These are phyloP conservation scores for Monosporascus sp. DNA, from an alignment of 2,329 filamentous ascomycete genomes.

Conservation along the genomic window DNA sequence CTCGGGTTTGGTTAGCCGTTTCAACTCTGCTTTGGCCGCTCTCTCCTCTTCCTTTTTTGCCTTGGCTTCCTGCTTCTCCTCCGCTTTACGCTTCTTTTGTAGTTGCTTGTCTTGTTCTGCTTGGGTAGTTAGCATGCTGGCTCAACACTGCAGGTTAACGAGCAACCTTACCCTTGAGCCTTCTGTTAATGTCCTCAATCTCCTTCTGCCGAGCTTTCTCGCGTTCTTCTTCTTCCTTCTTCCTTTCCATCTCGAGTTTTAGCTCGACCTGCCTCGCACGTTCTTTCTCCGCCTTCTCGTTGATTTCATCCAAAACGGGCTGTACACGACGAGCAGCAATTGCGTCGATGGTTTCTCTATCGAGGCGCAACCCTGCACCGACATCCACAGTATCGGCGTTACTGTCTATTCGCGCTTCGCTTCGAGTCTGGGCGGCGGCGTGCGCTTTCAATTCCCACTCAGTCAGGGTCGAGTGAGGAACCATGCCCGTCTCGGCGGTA, in stretches of 20 bases:
- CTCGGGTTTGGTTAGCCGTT: constrained; percentile 43
- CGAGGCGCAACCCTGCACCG: constrained; percentile 75
- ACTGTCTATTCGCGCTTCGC: constrained; percentile 52
- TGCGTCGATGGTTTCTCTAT: constrained; percentile 69
- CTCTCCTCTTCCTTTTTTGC: constrained; percentile 44
- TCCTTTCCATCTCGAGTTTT: constrained; percentile 58
- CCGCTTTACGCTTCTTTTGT: constrained; percentile 36
- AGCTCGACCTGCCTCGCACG: constrained; percentile 60
- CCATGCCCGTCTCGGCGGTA: constrained; percentile 68
- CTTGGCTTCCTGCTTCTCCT: constrained; percentile 41
- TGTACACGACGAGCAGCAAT: constrained; percentile 74
- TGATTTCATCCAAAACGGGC: constrained; percentile 80
- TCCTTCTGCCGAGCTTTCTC: constrained; percentile 47
- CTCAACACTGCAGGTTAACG: background rate
- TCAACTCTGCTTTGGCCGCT: constrained; percentile 47
- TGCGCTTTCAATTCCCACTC: constrained; percentile 78
- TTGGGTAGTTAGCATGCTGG: constrained; percentile 10
- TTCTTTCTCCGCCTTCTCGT: constrained; percentile 68
- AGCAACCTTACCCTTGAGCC: constrained; percentile 51
- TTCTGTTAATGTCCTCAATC: constrained; percentile 46
- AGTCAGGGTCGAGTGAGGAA: constrained; percentile 60
- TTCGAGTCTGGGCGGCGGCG: constrained; percentile 60
- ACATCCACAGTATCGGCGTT: constrained; percentile 58
- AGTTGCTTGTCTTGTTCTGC: constrained; percentile 44
- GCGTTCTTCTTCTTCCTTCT: constrained; percentile 51